Evolutionary conservation across 1,139 yeast species (phyloP), one percentile per base, ranked within the genome.

Genomic region (Lizanozyma gosingica): DNA sequence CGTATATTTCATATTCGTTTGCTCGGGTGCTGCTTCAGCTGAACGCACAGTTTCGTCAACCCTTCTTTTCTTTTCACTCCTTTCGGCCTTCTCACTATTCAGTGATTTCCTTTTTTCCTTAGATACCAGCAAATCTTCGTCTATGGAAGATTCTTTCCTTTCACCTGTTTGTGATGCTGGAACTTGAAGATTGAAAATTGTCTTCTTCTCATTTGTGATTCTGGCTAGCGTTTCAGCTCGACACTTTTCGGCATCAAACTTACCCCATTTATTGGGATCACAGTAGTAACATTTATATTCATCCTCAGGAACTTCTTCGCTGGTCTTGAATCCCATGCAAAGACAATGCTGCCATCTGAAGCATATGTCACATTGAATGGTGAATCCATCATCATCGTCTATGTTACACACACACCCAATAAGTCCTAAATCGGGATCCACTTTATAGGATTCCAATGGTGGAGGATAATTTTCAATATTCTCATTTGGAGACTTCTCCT

Each of bases 271-370:
- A 17, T 52, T 47, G 44, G 75, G 75, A 46, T 81, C 83, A 62
- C 97, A 92, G 41, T 69, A 72, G 57, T 85, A 86, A 57, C 98
- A 90, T 37, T 78, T 70, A 56, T 85, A 90, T 43, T 66, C 73
- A 41, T 79, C 80, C 46, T 86, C 95, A 0, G 96, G 96, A 0
- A 82, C 94, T 43, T 82, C 80, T 32, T 77, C 83, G 43, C 76
- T 80, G 38, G 82, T 75, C 40, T 69, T 71, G 48, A 83, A 85
- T 6, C 84, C 85, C 76, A 86, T 87, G 61, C 97, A 90, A 17
- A 78, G 70, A 37, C 94, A 90, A 62, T 90, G 97, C 56, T 88
- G 96, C 97, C 97, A 90, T 46, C 95, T 77, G 59, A 76, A 82
- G 59, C 97, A 90, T 37, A 78, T 73, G 56, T 88, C 96, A 63